phyloP scores from a whole-genome alignment of 2,329 filamentous ascomycete species.

The Emmonsiellopsis sp. region DNA sequence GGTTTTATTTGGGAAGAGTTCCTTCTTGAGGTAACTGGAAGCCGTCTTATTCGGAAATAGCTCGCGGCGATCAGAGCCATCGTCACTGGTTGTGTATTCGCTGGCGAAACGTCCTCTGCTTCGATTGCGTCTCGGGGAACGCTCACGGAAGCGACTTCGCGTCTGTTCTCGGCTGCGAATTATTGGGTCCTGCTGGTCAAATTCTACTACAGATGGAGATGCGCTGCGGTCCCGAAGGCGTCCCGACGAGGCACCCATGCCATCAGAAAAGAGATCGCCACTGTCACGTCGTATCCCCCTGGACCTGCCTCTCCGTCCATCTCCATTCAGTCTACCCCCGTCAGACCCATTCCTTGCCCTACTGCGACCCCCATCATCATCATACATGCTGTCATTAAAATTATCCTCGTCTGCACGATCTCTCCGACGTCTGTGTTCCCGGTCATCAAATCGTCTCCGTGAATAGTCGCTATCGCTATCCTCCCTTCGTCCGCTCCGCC shows the following conservation, averaged over 20 bases:
- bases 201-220: constrained; percentile 47
- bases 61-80: constrained; percentile 35
- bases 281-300: constrained; percentile 9
- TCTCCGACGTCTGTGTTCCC: constrained; percentile 39
- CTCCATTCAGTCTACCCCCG: constrained; percentile 21
- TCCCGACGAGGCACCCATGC: constrained; percentile 27
- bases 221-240: constrained; percentile 52
- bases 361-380: constrained; percentile 50
- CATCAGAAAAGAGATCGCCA: constrained; percentile 30
- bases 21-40: constrained; percentile 41
- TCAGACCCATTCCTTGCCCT: constrained; percentile 7
- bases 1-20: constrained; percentile 49
- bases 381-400: constrained; percentile 75
- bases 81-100: constrained; percentile 15
- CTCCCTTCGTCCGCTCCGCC: constrained; percentile 28
- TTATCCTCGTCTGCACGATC: constrained; percentile 44
- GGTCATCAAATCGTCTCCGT: constrained; percentile 52
- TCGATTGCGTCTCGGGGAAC: constrained; percentile 24
- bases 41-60: constrained; percentile 37
- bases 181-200: constrained; percentile 27
- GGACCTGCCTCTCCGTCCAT: constrained; percentile 23
- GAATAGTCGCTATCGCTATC: constrained; percentile 35
- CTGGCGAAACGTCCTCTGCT: constrained; percentile 26
- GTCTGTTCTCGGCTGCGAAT: constrained; percentile 28
- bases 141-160: constrained; percentile 31